Base-by-base conservation (phyloP, 2,329 filamentous ascomycete genomes). In the Xylogone sp. region DNA sequence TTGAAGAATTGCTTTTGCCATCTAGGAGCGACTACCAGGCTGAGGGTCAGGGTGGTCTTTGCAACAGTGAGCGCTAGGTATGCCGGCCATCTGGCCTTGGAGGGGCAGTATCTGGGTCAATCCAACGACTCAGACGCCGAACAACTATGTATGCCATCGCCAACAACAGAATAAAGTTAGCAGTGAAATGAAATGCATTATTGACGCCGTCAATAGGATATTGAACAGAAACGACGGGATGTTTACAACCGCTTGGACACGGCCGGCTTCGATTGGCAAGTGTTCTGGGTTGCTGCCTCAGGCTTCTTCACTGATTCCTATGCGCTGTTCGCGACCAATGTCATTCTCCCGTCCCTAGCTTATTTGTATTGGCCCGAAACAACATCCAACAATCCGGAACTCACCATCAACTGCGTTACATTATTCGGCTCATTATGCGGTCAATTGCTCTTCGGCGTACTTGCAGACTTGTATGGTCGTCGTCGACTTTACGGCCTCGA, bases 401-500 rank as follows among this genome's bases (percentile, higher is more conserved):
- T 69, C 2, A 66, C 66, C 27, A 71, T 78, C 60, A 75, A 74
- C 43, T 69, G 74, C 48, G 69, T 73, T 6, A 77, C 75, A 0
- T 62, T 77, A 2, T 64, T 65, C 0, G 75, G 75, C 9, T 74
- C 74, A 2, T 60, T 77, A 3, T 54, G 78, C 2, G 63, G 63
- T 20, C 62, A 66, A 71, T 69, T 90, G 42, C 69, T 84, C 22
- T 93, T 93, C 65, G 88, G 88, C 54, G 87, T 80, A 74, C 71
- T 91, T 44, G 88, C 87, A 46, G 88, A 93, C 69, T 75, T 81
- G 6, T 78, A 89, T 55, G 88, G 88, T 46, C 82, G 88, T 31
- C 84, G 88, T 65, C 81, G 79, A 59, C 91, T 93, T 86, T 93
- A 93, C 63, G 88, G 88, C 45, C 75, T 89, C 31, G 86, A 90